A percentile compares a stretch with the other conserved stretches of the same genome.
These are phyloP conservation scores for Lumnitzera littorea DNA, from an alignment of 345 rosid genomes.

Conservation along the genomic window DNA sequence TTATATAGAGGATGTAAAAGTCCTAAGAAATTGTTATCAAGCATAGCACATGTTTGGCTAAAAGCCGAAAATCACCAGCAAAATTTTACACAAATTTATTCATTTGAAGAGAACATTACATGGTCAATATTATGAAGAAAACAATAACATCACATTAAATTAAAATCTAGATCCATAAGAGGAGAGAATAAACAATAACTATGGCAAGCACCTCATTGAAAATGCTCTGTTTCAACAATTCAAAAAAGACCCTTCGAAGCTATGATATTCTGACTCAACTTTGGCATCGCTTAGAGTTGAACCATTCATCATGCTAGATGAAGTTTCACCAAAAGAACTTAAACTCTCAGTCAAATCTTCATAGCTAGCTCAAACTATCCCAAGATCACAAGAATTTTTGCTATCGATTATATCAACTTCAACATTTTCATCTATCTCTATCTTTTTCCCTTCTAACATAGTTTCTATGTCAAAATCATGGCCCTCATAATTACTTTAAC, in stretches of 20 bases:
- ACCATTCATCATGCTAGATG: slow-evolving; percentile 33
- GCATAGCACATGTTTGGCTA: too few species aligned
- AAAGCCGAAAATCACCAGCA: too few species aligned
- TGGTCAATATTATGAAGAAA: too few species aligned
- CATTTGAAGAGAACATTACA: too few species aligned
- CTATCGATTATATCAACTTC: slow-evolving; percentile 49
- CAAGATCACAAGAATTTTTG: slow-evolving; percentile 7
- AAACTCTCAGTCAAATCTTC: slow-evolving; percentile 57
- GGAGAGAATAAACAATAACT: not conserved
- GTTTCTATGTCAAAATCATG: slow-evolving; percentile 19
- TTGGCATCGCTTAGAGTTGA: slow-evolving; percentile 43
- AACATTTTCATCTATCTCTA: slow-evolving; percentile 17
- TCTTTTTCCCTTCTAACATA: slow-evolving; percentile 12
- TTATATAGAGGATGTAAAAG: too few species aligned
- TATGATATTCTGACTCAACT: slow-evolving; percentile 46
- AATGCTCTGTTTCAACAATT: slow-evolving; percentile 22
- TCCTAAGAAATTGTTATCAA: too few species aligned
- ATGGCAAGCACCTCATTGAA: slow-evolving; percentile 34
- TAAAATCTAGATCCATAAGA: too few species aligned
- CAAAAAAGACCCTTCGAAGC: slow-evolving; percentile 14
- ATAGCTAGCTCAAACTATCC: slow-evolving; percentile 17
- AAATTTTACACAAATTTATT: too few species aligned
- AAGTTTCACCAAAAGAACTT: slow-evolving; percentile 69
- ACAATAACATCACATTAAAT: too few species aligned
- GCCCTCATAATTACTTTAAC: slow-evolving; percentile 37